Evolutionary conservation across 2,329 filamentous ascomycete genomes (phyloP).

Genomic region (Curvularia spicifera): DNA sequence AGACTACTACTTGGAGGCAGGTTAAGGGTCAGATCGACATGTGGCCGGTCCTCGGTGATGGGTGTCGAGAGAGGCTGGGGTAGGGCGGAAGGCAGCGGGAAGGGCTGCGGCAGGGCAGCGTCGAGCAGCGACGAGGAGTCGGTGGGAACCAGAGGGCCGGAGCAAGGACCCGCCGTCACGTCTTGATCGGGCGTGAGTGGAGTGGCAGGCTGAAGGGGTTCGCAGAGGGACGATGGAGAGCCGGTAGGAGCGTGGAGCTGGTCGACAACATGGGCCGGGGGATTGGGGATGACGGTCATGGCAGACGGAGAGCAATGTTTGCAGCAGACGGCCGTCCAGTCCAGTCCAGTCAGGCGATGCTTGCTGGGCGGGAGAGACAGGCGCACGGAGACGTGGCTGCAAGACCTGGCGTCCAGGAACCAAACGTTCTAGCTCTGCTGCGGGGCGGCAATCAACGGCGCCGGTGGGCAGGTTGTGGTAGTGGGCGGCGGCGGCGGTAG

Average conservation of each 20-base stretch:
- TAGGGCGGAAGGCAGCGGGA: slow-evolving; percentile 37
- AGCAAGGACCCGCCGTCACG: slow-evolving; percentile 24
- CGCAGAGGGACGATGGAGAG: slow-evolving; percentile 1
- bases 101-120: slow-evolving; percentile 36
- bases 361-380: slow-evolving; percentile 25
- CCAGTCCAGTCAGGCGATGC: slow-evolving; percentile 19
- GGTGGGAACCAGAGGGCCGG: slow-evolving; percentile 20
- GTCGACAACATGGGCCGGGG: slow-evolving; percentile 18
- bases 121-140: slow-evolving; percentile 36
- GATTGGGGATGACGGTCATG: slow-evolving; percentile 24
- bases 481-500: too few relatives aligned
- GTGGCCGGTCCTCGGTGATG: slow-evolving; percentile 32
- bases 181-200: slow-evolving; percentile 31
- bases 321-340: slow-evolving; percentile 7
- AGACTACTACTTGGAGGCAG: slow-evolving; percentile 36
- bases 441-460: slow-evolving; percentile 23
- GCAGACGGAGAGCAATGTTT: slow-evolving; percentile 20
- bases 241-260: slow-evolving; percentile 20
- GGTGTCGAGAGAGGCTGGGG: slow-evolving; percentile 35
- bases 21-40: slow-evolving; percentile 33
- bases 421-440: slow-evolving; percentile 28
- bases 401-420: slow-evolving; percentile 31
- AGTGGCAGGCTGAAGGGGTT: slow-evolving; percentile 16
- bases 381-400: slow-evolving; percentile 34
- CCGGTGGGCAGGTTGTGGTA: not conserved